Evolutionary conservation across 352 stramenopile genomes (phyloP).

Genomic region (Globisporangium rhizosaccharum): DNA sequence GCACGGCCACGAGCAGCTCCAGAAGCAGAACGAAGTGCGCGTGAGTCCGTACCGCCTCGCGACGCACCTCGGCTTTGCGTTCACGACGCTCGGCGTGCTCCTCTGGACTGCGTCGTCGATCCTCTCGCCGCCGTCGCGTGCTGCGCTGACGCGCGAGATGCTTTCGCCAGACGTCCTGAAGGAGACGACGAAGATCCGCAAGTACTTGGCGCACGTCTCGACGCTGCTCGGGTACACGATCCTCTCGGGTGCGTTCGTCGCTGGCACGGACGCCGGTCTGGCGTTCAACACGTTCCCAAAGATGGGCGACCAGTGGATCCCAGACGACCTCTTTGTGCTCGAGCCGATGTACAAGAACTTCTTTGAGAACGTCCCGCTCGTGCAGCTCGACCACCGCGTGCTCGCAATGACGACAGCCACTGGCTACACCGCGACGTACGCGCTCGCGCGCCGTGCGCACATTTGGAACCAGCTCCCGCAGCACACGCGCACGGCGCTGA

Average conservation of each 20-base stretch:
- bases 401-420: slow-evolving; percentile 90
- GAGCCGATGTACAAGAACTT: slow-evolving; percentile 93
- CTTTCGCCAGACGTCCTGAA: slow-evolving; percentile 75
- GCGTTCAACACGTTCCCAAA: slow-evolving; percentile 98
- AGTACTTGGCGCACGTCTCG: slow-evolving; percentile 51
- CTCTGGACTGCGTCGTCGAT: slow-evolving; percentile 94
- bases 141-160: slow-evolving; percentile 63
- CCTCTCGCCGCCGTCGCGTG: slow-evolving; percentile 66
- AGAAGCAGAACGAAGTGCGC: slow-evolving; percentile 92
- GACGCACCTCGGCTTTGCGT: slow-evolving; percentile 95
- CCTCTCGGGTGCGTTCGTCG: slow-evolving; percentile 93
- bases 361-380: slow-evolving; percentile 98
- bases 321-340: slow-evolving; percentile 89
- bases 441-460: slow-evolving; percentile 55
- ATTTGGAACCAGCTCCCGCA: slow-evolving; percentile 86
- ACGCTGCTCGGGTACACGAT: slow-evolving; percentile 79
- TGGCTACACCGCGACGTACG: slow-evolving; percentile 65
- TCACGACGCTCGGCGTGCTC: slow-evolving; percentile 94
- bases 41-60: slow-evolving; percentile 97
- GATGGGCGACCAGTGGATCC: slow-evolving; percentile 94
- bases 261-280: slow-evolving; percentile 97
- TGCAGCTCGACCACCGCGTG: slow-evolving; percentile 97
- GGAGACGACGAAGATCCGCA: slow-evolving; percentile 55
- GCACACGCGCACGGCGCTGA: slow-evolving; percentile 68
- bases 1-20: slow-evolving; percentile 72